Evolutionary conservation across 768 basidiomycete genomes (phyloP).

Genomic region (Tylopilus vinaceipallidus): DNA sequence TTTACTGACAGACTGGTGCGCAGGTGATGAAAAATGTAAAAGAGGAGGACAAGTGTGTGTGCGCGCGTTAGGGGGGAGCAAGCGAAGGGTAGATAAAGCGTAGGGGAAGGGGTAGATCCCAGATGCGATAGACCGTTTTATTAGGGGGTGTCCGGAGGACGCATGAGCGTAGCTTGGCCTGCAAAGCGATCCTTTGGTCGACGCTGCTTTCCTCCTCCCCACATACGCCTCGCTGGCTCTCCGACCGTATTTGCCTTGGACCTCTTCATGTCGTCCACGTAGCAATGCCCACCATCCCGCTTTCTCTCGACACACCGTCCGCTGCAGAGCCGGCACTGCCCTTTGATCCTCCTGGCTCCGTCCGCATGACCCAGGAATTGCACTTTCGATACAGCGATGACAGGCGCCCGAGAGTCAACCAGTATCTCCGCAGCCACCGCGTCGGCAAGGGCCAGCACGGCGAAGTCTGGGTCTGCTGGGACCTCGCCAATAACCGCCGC

Average conservation of each 20-base stretch:
- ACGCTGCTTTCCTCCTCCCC: conserved; percentile 22
- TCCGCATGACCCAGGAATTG: conserved; percentile 49
- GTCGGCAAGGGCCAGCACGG: conserved; percentile 92
- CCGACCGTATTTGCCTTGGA: conserved; percentile 5
- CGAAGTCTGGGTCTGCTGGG: conserved; percentile 74
- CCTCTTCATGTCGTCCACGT: conserved; percentile 28
- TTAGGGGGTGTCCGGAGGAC: conserved; percentile 33
- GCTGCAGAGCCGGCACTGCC: conserved; percentile 37
- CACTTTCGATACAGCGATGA: conserved; percentile 40
- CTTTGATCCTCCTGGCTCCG: conserved; percentile 42
- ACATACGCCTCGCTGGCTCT: conserved; percentile 9
- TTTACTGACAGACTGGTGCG: conserved; percentile 20
- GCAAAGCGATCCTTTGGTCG: conserved; percentile 12
- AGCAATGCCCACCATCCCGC: conserved; percentile 25
- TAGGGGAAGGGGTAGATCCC: conserved; percentile 16
- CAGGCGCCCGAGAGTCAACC: conserved; percentile 65
- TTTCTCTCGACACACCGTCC: conserved; percentile 27
- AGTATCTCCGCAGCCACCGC: conserved; percentile 73
- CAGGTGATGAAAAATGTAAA: conserved; percentile 51
- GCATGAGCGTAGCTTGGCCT: conserved; percentile 11
- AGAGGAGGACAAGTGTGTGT: conserved; percentile 49
- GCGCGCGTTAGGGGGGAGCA: conserved; percentile 30
- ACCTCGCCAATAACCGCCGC: conserved; percentile 47
- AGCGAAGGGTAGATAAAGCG: conserved; percentile 15
- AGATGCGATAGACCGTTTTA: conserved; percentile 8